Percentiles rank a stretch among this genome's conserved stretches.
phyloP scores from a whole-genome alignment of 2,329 filamentous ascomycete genomes.

The Colletotrichum spinosum region DNA sequence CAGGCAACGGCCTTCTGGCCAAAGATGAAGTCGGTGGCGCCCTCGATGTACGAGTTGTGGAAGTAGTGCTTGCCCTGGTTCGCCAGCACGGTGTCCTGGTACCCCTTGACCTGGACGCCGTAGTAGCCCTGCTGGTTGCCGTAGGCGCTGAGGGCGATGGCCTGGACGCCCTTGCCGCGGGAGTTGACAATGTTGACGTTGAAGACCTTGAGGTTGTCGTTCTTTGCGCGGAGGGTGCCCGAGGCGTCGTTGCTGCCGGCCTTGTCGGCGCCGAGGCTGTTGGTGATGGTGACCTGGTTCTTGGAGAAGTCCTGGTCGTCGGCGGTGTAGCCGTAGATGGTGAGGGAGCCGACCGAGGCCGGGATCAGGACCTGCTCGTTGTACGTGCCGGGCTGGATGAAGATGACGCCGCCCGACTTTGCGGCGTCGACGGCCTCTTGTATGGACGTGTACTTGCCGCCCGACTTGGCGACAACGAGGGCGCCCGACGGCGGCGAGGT shows the following conservation, averaged over 20 bases:
- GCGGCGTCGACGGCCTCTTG: conserved; percentile 70
- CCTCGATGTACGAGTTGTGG: conserved; percentile 63
- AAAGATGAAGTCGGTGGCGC: conserved; percentile 71
- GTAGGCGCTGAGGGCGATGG: conserved; percentile 64
- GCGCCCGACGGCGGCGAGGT: conserved; percentile 46
- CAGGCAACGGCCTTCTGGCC: conserved; percentile 64
- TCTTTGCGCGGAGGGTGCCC: conserved; percentile 44
- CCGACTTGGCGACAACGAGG: conserved; percentile 45
- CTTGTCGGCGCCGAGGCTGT: conserved; percentile 53
- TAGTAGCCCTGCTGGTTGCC: conserved; percentile 56
- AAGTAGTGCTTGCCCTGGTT: conserved; percentile 65
- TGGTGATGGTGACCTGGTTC: conserved; percentile 61
- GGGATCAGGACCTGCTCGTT: conserved; percentile 60
- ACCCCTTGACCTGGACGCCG: conserved; percentile 62
- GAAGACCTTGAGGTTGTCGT: conserved; percentile 64
- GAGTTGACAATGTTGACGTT: conserved; percentile 67
- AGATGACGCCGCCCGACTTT: conserved; percentile 57
- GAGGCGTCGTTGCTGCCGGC: conserved; percentile 57
- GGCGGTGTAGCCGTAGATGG: conserved; percentile 63
- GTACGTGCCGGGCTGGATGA: conserved; percentile 45
- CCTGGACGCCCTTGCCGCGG: conserved; percentile 60
- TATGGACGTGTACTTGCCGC: conserved; percentile 41
- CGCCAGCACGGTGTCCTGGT: conserved; percentile 66
- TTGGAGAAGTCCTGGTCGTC: conserved; percentile 52
- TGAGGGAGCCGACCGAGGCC: conserved; percentile 69